These are phyloP conservation scores for Blastobotrys parvus DNA, from an alignment of 805 yeast genomes.

Conservation along the genomic window DNA sequence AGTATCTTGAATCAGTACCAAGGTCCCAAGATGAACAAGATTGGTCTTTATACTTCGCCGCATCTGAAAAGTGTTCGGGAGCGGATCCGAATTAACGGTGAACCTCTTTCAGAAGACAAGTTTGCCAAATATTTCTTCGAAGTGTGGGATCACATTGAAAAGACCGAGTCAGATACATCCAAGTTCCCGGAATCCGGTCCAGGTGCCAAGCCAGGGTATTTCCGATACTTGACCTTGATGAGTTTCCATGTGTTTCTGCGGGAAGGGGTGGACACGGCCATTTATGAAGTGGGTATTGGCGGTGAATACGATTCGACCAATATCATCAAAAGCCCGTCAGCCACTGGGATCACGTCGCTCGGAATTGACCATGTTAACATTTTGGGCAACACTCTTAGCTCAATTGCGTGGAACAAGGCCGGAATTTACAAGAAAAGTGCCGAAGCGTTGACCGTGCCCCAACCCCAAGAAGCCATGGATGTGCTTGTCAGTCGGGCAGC, in stretches of 20 bases:
- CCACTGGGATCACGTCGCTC: constrained; percentile 74
- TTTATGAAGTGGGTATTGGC: constrained; percentile 97
- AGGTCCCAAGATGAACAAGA: constrained; percentile 37
- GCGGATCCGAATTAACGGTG: constrained; percentile 78
- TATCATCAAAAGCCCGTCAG: constrained; percentile 68
- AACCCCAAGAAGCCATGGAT: constrained; percentile 41
- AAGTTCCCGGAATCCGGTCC: constrained; percentile 67
- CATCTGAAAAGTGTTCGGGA: constrained; percentile 91
- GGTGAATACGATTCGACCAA: constrained; percentile 98
- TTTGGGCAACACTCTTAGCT: constrained; percentile 78
- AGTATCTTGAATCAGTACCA: constrained; percentile 65
- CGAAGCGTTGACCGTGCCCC: constrained; percentile 63
- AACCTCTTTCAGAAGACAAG: constrained; percentile 69
- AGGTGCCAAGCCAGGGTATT: constrained; percentile 81
- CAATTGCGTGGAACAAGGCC: constrained; percentile 93
- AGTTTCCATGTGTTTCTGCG: constrained; percentile 85
- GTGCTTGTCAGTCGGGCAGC: constrained; percentile 54
- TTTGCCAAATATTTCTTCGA: constrained; percentile 90
- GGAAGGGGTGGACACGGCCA: constrained; percentile 89
- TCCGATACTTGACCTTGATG: constrained; percentile 78
- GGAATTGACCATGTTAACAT: constrained; percentile 89
- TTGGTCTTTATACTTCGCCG: constrained; percentile 95
- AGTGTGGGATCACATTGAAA: constrained; percentile 76
- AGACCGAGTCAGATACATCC: constrained; percentile 44
- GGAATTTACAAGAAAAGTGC: constrained; percentile 74